These are phyloP conservation scores for Tetrapisispora nanseiensis DNA, from an alignment of 805 yeast genomes.

Conservation along the genomic window DNA sequence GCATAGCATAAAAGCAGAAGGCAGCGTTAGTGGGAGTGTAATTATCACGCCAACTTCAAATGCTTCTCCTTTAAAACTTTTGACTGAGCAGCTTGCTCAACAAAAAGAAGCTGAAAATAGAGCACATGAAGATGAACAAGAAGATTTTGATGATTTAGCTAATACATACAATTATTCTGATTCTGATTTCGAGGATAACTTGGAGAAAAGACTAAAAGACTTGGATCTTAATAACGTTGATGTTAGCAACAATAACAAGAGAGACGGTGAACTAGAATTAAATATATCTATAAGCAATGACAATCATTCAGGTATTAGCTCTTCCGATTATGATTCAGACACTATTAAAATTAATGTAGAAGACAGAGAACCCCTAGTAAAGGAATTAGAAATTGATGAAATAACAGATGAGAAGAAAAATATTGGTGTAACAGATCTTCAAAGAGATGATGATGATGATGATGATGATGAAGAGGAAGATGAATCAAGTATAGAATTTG, in stretches of 20 bases:
- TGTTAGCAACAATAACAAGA: neutral
- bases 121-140: neutral
- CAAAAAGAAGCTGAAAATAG: neutral
- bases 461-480: constrained; percentile 12
- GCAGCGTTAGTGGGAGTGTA: constrained; percentile 24
- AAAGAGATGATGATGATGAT: constrained; percentile 13
- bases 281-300: neutral
- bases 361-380: neutral
- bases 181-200: constrained; percentile 29
- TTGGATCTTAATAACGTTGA: constrained; percentile 7
- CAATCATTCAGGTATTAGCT: neutral
- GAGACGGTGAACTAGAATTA: neutral
- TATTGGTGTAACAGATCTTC: neutral
- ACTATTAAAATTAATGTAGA: neutral
- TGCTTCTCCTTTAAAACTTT: neutral
- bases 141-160: neutral
- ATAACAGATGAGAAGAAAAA: neutral
- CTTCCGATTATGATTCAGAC: neutral
- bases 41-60: constrained; percentile 16
- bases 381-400: neutral
- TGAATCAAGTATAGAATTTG: constrained; percentile 6
- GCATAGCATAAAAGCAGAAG: constrained; percentile 5
- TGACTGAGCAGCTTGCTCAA: neutral
- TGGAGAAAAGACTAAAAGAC: constrained; percentile 23
- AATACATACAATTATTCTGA: constrained; percentile 25